Evolutionary conservation across 768 basidiomycete genomes (phyloP).

Genomic region (Phylloporus arenicola): DNA sequence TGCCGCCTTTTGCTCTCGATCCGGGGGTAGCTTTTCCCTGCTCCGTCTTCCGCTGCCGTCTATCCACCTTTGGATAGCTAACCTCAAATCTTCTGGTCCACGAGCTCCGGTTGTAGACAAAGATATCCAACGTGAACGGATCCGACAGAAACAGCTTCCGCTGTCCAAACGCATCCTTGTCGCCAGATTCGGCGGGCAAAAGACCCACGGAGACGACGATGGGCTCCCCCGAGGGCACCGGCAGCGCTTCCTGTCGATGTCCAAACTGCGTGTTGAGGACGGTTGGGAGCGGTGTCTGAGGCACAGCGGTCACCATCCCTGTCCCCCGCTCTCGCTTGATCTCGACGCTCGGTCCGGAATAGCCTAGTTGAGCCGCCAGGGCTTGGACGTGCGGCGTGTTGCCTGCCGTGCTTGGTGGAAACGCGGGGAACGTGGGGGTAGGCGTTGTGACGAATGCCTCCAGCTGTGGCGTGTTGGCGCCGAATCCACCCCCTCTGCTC

Average conservation of each 20-base stretch:
- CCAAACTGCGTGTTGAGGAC: conserved; percentile 40
- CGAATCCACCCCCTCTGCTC: conserved; percentile 9
- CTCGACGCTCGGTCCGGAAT: conserved; percentile 57
- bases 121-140: conserved; percentile 77
- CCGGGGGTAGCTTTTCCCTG: conserved; percentile 21
- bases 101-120: conserved; percentile 77
- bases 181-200: conserved; percentile 23
- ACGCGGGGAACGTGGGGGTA: conserved; percentile 74
- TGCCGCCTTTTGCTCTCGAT: conserved; percentile 11
- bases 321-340: conserved; percentile 55
- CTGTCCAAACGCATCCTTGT: conserved; percentile 11
- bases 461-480: conserved; percentile 7
- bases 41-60: conserved; percentile 35
- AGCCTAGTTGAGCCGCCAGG: conserved; percentile 44
- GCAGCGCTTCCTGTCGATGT: conserved; percentile 16
- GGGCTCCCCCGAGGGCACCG: conserved; percentile 40
- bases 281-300: conserved; percentile 54
- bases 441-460: conserved; percentile 34
- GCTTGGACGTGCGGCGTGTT: conserved; percentile 53
- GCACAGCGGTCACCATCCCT: conserved; percentile 28
- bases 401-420: conserved; percentile 40
- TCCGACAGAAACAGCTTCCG: conserved; percentile 67
- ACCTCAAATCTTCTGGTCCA: conserved; percentile 78
- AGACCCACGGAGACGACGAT: conserved; percentile 68
- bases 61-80: conserved; percentile 53